Evolutionary conservation across 208 protist genomes (phyloP).

Genomic region (Trypanosoma scelopori): DNA sequence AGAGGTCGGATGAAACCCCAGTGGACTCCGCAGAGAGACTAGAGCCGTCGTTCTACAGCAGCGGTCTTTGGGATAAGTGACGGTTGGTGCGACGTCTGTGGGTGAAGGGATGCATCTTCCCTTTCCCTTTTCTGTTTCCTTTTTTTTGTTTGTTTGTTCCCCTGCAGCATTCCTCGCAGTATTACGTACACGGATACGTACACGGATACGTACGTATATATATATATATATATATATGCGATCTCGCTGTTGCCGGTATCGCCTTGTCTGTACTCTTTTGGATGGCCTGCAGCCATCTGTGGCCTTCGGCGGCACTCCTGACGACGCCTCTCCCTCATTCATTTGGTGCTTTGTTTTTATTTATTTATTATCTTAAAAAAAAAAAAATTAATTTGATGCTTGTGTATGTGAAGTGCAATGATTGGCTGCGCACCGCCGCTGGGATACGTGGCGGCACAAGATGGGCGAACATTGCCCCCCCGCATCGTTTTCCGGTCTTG

Average conservation of each 20-base stretch:
- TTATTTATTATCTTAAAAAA: too few species aligned
- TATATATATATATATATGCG: too few species aligned
- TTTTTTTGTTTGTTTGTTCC: too few species aligned
- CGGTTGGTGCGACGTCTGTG: not conserved
- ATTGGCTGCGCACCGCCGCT: constrained; percentile 72
- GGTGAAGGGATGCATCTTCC: not conserved
- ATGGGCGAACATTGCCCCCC: constrained; percentile 19
- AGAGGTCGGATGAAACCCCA: not conserved
- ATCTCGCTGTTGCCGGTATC: too few species aligned
- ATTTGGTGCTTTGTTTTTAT: constrained; percentile 7
- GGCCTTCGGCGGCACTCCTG: too few species aligned
- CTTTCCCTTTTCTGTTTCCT: not conserved
- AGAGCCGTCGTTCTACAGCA: constrained; percentile 24
- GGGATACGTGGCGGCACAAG: constrained; percentile 10
- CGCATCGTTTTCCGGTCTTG: not conserved
- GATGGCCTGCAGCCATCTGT: too few species aligned
- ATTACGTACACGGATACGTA: not conserved
- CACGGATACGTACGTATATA: too few species aligned
- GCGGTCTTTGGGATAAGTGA: constrained; percentile 30
- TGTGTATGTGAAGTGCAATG: constrained; percentile 54
- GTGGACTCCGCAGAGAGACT: not conserved
- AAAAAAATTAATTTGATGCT: too few species aligned
- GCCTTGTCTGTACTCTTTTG: too few species aligned
- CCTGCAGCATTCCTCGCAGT: too few species aligned
- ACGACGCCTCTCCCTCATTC: not conserved